Evolutionary conservation across 2,329 filamentous ascomycete genomes (phyloP).

Genomic region (Sordariomycetes sp.): DNA sequence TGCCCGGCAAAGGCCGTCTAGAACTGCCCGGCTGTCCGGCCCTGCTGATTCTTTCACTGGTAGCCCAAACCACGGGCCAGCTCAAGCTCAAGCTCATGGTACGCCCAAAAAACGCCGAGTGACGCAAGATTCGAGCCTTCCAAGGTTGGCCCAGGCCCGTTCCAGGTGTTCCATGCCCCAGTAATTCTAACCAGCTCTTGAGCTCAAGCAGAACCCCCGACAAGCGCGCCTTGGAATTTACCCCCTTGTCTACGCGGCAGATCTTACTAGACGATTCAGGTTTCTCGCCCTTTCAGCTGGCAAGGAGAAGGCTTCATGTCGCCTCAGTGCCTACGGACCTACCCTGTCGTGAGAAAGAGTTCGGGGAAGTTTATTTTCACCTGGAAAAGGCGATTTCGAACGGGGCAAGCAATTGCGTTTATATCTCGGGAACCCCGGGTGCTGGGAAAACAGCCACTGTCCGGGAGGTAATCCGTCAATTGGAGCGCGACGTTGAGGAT

Average conservation of each 20-base stretch:
- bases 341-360: conserved; percentile 87
- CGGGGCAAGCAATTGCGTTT: conserved; percentile 90
- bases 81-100: neutral
- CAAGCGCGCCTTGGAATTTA: conserved; percentile 79
- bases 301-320: conserved; percentile 81
- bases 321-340: conserved; percentile 83
- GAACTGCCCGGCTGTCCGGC: neutral
- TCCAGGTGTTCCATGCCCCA: neutral
- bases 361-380: conserved; percentile 83
- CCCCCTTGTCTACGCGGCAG: conserved; percentile 79
- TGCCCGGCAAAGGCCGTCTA: conserved; percentile 26
- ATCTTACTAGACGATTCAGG: conserved; percentile 66
- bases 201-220: neutral
- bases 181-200: neutral
- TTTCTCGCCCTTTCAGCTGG: conserved; percentile 83
- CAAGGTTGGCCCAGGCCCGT: neutral
- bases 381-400: conserved; percentile 90
- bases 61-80: no score
- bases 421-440: conserved; percentile 96
- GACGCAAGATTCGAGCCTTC: neutral
- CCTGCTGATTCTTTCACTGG: neutral
- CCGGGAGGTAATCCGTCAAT: conserved; percentile 79
- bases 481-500: conserved; percentile 76
- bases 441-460: conserved; percentile 98
- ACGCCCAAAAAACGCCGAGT: neutral